Evolutionary conservation across 225 moss, liverwort and hornwort genomes (phyloP).

Genomic region (Ulota crispa): DNA sequence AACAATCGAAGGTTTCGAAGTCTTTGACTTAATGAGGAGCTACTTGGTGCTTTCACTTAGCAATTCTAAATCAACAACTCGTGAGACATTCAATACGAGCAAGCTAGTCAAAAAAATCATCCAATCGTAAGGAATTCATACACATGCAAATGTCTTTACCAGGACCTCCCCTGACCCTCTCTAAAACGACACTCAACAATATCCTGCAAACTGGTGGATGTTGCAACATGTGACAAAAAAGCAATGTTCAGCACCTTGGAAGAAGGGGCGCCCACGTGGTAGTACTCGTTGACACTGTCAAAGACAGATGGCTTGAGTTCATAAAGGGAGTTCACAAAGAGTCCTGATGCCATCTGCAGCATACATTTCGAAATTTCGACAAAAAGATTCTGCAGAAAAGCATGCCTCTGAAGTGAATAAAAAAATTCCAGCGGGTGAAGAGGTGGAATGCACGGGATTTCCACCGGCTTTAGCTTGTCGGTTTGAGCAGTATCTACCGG

Average conservation of each 20-base stretch:
- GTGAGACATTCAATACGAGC: too few relatives aligned
- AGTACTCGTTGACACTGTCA: conserved; percentile 24
- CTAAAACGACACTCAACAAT: background rate
- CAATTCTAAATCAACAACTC: too few relatives aligned
- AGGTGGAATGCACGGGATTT: conserved; percentile 25
- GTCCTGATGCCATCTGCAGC: background rate
- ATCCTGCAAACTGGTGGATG: background rate
- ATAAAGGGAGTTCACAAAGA: conserved; percentile 28
- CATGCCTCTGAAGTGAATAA: background rate
- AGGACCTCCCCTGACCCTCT: too few relatives aligned
- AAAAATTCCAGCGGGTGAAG: conserved; percentile 27
- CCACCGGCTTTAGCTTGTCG: conserved; percentile 16
- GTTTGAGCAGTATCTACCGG: conserved; percentile 5
- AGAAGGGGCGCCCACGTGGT: conserved; percentile 22
- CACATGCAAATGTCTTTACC: too few relatives aligned
- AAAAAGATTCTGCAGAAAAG: background rate
- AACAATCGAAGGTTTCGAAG: background rate
- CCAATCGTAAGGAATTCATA: too few relatives aligned
- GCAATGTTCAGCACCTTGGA: conserved; percentile 17
- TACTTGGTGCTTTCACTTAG: too few relatives aligned
- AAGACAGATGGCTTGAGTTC: conserved; percentile 32
- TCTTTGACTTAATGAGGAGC: background rate
- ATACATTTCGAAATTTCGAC: background rate
- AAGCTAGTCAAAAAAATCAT: too few relatives aligned
- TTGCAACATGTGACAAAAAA: background rate